Percentiles rank a stretch among this genome's conserved stretches.
These are phyloP conservation scores for Aspergillus melleus DNA, from an alignment of 2,329 filamentous ascomycete genomes.

Conservation along the genomic window DNA sequence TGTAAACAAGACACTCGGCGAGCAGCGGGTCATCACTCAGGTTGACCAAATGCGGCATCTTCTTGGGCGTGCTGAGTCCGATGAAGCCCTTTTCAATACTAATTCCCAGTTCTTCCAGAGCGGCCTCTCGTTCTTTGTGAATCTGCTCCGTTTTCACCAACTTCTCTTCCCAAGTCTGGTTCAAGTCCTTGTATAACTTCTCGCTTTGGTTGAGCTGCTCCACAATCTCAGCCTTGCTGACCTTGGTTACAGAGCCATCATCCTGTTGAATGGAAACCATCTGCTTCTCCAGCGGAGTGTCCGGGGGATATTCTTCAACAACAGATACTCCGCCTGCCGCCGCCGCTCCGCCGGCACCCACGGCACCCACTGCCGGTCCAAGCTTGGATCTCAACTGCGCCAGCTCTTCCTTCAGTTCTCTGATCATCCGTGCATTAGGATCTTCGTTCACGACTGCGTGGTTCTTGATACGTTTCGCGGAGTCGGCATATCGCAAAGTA, in stretches of 20 bases:
- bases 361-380: slow-evolving; percentile 48
- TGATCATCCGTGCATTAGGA: slow-evolving; percentile 97
- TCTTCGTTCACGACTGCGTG: slow-evolving; percentile 99
- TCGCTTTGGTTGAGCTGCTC: slow-evolving; percentile 96
- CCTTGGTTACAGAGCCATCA: slow-evolving; percentile 87
- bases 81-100: slow-evolving; percentile 99
- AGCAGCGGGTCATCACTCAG: slow-evolving; percentile 91
- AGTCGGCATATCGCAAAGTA: slow-evolving; percentile 94
- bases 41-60: slow-evolving; percentile 99
- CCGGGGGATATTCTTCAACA: slow-evolving; percentile 86
- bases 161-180: slow-evolving; percentile 99
- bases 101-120: slow-evolving; percentile 93
- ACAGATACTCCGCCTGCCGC: slow-evolving; percentile 53
- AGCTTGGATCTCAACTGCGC: slow-evolving; percentile 84
- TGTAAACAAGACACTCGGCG: slow-evolving; percentile 95
- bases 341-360: slow-evolving; percentile 32
- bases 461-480: slow-evolving; percentile 99
- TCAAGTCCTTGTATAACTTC: slow-evolving; percentile 91
- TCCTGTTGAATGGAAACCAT: slow-evolving; percentile 89
- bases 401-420: slow-evolving; percentile 94
- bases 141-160: slow-evolving; percentile 92
- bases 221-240: slow-evolving; percentile 96
- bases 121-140: slow-evolving; percentile 93
- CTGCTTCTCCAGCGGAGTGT: slow-evolving; percentile 90
- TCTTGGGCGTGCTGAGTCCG: slow-evolving; percentile 92